Conservation (phyloP, 1,284 basidiomycete genomes). For the Phaffia rhodozyma region DNA sequence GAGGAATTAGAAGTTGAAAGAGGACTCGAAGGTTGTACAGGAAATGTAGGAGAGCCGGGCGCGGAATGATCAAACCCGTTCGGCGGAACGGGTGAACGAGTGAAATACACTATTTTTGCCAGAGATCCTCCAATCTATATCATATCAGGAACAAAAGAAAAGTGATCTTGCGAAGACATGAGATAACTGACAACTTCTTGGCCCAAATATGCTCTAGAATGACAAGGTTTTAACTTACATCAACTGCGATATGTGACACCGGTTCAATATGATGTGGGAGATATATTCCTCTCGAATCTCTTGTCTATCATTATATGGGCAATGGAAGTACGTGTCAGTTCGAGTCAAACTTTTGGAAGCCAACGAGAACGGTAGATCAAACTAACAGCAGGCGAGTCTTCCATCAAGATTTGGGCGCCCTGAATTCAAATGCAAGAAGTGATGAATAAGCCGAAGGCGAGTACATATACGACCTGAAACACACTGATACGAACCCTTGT, state of each 20-base stretch:
- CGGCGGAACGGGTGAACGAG: conserved; percentile 68
- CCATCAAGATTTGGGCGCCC: conserved; percentile 75
- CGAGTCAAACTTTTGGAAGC: conserved; percentile 20
- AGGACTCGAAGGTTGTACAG: conserved; percentile 22
- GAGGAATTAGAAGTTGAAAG: conserved; percentile 11
- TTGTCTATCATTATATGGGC: conserved; percentile 46
- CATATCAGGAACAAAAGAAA: background rate
- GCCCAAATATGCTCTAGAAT: conserved; percentile 10
- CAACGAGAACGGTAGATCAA: conserved; percentile 5
- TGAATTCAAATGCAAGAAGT: background rate
- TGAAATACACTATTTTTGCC: conserved; percentile 98
- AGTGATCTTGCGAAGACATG: background rate
- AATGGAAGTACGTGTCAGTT: conserved; percentile 4
- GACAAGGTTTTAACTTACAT: conserved; percentile 49
- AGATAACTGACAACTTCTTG: background rate
- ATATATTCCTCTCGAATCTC: conserved; percentile 88
- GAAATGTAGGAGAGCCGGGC: conserved; percentile 20
- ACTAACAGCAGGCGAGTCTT: conserved; percentile 81
- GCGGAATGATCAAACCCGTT: conserved; percentile 16
- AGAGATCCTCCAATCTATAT: conserved; percentile 85
- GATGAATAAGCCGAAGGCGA: background rate
- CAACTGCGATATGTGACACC: conserved; percentile 89
- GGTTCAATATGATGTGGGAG: conserved; percentile 91
- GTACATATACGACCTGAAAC: background rate
- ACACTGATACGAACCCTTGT: conserved; percentile 40